Evolutionary conservation across 1,284 basidiomycete species (phyloP).

Genomic region (Dichomitus squalens): DNA sequence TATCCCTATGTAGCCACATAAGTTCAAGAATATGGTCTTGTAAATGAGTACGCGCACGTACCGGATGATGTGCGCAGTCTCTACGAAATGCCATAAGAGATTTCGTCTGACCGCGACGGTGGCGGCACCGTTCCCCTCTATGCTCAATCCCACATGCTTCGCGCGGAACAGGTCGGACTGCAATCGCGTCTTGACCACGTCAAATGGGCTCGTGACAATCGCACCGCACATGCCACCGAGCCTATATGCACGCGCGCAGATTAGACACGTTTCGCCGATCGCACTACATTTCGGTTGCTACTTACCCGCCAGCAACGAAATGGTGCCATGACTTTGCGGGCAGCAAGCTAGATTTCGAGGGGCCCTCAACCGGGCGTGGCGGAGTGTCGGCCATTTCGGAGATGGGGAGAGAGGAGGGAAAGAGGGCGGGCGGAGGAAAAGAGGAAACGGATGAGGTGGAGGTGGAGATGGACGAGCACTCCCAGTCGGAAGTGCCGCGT

Average conservation of each 20-base stretch:
- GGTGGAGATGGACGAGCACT: constrained; percentile 8
- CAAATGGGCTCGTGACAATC: constrained; percentile 95
- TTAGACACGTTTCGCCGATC: constrained; percentile 9
- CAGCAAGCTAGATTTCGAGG: constrained; percentile 41
- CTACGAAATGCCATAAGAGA: constrained; percentile 90
- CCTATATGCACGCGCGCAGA: constrained; percentile 41
- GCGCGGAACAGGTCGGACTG: constrained; percentile 89
- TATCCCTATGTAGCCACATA: constrained; percentile 57
- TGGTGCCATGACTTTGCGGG: constrained; percentile 87
- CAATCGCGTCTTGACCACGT: constrained; percentile 97
- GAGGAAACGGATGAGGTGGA: constrained; percentile 9
- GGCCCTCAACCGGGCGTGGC: constrained; percentile 27
- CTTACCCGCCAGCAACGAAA: constrained; percentile 86
- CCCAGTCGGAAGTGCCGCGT: not conserved
- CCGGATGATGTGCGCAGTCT: constrained; percentile 91
- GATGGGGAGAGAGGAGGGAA: not conserved
- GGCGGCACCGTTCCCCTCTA: constrained; percentile 43
- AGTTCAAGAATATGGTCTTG: not conserved
- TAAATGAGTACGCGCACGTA: constrained; percentile 38
- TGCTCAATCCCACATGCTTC: constrained; percentile 48
- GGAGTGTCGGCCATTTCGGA: constrained; percentile 27
- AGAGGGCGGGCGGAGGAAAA: not conserved
- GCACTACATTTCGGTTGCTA: constrained; percentile 16
- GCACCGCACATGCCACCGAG: constrained; percentile 98
- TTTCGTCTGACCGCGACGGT: constrained; percentile 47